A percentile compares a stretch with the other conserved stretches of the same genome.
Evolutionary conservation across 352 stramenopile genomes (phyloP).

Genomic region (Globisporangium spiculum): DNA sequence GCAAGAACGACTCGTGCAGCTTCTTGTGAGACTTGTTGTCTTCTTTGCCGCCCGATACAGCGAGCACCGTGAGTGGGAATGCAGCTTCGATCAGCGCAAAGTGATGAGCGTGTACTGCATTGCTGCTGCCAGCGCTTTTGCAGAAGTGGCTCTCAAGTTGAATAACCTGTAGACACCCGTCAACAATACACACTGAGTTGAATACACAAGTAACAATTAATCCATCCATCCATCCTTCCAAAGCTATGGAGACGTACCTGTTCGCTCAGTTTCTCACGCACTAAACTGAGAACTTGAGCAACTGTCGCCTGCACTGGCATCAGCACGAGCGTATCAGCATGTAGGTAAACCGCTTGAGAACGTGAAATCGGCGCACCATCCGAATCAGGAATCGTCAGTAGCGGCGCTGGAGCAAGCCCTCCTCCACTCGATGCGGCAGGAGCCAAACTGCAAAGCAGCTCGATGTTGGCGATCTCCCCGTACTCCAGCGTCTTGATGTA

Average conservation of each 20-base stretch:
- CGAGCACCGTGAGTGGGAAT: conserved; percentile 37
- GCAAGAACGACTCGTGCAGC: conserved; percentile 33
- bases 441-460: conserved; percentile 43
- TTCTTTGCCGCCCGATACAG: neutral
- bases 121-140: conserved; percentile 5
- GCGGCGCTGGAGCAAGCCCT: conserved; percentile 17
- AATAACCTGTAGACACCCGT: conserved; percentile 8
- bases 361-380: neutral
- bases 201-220: neutral
- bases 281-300: conserved; percentile 10
- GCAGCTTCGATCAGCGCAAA: conserved; percentile 44
- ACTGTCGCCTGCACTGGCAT: conserved; percentile 24
- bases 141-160: conserved; percentile 17
- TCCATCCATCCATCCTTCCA: neutral
- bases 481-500: conserved; percentile 51
- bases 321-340: conserved; percentile 44
- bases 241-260: conserved; percentile 18
- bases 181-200: conserved; percentile 14
- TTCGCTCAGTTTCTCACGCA: conserved; percentile 17
- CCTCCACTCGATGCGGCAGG: conserved; percentile 10
- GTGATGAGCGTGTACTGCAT: conserved; percentile 31
- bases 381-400: conserved; percentile 31
- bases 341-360: conserved; percentile 15
- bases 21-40: conserved; percentile 15
- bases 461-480: conserved; percentile 42